Evolutionary conservation across 2,329 filamentous ascomycete species (phyloP), one percentile per base, ranked within the genome.

Genomic region (Achaetomium macrosporum): DNA sequence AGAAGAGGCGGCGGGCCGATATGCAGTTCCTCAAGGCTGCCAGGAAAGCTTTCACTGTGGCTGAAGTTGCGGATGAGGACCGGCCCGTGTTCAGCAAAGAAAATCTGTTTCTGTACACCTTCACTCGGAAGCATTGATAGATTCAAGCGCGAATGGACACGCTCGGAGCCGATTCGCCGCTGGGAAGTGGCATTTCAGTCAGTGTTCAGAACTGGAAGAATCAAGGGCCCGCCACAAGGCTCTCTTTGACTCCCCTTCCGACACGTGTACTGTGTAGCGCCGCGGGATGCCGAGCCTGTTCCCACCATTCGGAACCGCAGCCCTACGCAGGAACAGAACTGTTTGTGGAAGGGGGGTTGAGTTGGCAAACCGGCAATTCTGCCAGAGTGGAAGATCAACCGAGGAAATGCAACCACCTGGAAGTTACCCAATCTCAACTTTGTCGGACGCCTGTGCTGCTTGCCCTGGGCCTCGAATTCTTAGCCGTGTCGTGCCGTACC

Each of bases 1-100:
- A 96, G 76, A 92, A 90, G 73, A 79, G 93, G 61, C 82, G 93
- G 65, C 80, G 89, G 55, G 93, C 87, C 40, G 87, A 90, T 65
- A 76, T 85, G 73, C 81, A 86, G 54, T 90, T 90, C 64, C 76
- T 90, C 65, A 87, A 85, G 68, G 78, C 78, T 65, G 83, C 84
- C 15, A 82, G 75, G 65, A 89, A 85, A 70, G 69, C 74, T 35
- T 90, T 90, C 64, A 62, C 71, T 13, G 77, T 88, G 16, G 75
- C 76, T 35, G 82, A 86, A 63, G 67, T 87, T 36, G 71, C 73
- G 42, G 84, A 88, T 61, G 78, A 83, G 54, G 81, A 84, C 57
- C 71, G 76, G 29, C 71, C 76, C 1, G 68, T 75, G 2, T 85
- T 83, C 63, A 76, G 75, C 57, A 75, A 80, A 43, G 72, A 84